Percentiles rank a stretch among this genome's conserved stretches.
Conservation (phyloP, 2,329 filamentous ascomycete species). For the Penicillium sp. region DNA sequence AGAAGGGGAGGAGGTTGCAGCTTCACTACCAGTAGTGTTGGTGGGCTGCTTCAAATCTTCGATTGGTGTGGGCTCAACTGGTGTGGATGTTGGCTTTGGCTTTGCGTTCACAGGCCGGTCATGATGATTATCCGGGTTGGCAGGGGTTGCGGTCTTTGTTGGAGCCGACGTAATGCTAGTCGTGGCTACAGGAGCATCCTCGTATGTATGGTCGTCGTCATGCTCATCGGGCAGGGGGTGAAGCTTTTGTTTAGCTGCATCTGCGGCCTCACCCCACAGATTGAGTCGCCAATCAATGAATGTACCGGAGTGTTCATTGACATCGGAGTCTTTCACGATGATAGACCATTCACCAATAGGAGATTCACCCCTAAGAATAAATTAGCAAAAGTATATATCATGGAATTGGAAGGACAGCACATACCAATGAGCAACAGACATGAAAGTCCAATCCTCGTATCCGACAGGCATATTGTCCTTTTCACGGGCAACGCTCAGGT, state of each 20-base stretch:
- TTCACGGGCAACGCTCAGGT: slow-evolving; percentile 74
- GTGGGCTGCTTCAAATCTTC: slow-evolving; percentile 31
- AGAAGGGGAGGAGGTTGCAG: slow-evolving; percentile 26
- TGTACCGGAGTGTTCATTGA: slow-evolving; percentile 73
- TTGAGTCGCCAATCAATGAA: slow-evolving; percentile 93
- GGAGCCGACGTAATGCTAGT: slow-evolving; percentile 57
- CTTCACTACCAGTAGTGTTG: slow-evolving; percentile 23
- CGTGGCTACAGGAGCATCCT: slow-evolving; percentile 61
- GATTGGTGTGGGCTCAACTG: slow-evolving; percentile 15
- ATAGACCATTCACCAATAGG: slow-evolving; percentile 90
- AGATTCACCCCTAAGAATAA: slow-evolving; percentile 71
- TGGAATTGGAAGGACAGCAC: slow-evolving; percentile 30
- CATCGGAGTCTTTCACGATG: slow-evolving; percentile 77
- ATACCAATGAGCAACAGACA: slow-evolving; percentile 95
- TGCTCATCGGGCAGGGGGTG: slow-evolving; percentile 79
- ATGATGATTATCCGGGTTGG: slow-evolving; percentile 62
- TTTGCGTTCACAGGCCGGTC: slow-evolving; percentile 65
- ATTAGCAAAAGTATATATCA: slow-evolving; percentile 21
- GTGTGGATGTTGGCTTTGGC: slow-evolving; percentile 40
- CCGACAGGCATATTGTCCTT: slow-evolving; percentile 66
- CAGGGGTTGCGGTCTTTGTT: slow-evolving; percentile 47
- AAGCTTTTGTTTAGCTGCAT: slow-evolving; percentile 68
- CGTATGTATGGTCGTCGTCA: slow-evolving; percentile 79
- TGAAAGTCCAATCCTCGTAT: slow-evolving; percentile 97
- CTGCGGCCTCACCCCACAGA: slow-evolving; percentile 86